Evolutionary conservation across 2,329 filamentous ascomycete genomes (phyloP), one percentile per base, ranked within the genome.

Genomic region (Trichoderma aggressivum): DNA sequence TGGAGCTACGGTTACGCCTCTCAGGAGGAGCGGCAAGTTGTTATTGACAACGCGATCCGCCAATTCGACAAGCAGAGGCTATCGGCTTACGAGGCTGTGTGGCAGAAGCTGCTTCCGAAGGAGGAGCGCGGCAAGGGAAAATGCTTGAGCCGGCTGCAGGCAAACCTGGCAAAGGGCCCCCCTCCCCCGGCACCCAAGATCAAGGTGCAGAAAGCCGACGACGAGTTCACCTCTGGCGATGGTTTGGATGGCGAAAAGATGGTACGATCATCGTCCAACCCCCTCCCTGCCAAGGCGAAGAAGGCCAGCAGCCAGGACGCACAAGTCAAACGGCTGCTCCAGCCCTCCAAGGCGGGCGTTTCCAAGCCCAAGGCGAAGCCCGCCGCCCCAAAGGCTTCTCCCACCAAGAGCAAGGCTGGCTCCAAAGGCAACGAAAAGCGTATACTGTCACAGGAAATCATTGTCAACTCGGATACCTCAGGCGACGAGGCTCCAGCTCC

Each of bases 121-220:
- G 83, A 86, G 60, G 88, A 91, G 70, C 83, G 89, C 64, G 87
- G 87, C 66, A 82, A 81, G 73, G 89, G 89, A 66, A 89, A 86
- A 64, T 86, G 86, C 64, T 79, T 91, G 39, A 91, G 89, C 80
- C 88, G 86, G 75, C 80, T 91, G 10, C 89, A 91, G 74, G 86
- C 85, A 12, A 84, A 85, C 11, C 83, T 91, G 58, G 88, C 86
- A 62, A 87, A 86, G 76, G 85, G 84, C 2, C 81, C 63, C n/a
- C 79, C 83, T 4, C 82, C 87, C 2, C 81, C 50, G n/a, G 78
- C 83, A 5, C 83, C 87, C 1, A 88, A 86, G 76, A 82, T 84
- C 74, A 84, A 84, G 73, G 80, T 82, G 7, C 84, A 87, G 70
- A 87, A 86, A 75, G 79, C 81, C 10, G 87, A 89, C 24, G 86